A percentile compares a stretch with the other conserved stretches of the same genome.
phyloP scores from a whole-genome alignment of 805 yeast genomes.

The Saturnispora quitensis region DNA sequence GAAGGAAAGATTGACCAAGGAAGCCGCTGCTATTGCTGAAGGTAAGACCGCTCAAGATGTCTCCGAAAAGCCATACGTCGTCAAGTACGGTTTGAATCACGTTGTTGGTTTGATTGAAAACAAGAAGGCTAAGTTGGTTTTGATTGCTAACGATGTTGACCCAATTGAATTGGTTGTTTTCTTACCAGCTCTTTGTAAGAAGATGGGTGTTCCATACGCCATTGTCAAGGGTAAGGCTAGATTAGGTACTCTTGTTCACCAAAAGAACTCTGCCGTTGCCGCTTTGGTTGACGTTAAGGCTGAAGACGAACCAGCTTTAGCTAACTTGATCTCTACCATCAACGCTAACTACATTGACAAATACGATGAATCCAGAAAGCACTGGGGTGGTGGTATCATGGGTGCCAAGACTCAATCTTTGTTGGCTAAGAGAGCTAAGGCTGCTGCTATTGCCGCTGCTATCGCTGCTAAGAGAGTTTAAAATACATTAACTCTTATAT shows the following conservation, averaged over 20 bases:
- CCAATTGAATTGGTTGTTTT: slow-evolving; percentile 96
- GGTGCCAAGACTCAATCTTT: slow-evolving; percentile 90
- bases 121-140: slow-evolving; percentile 96
- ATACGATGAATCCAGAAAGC: slow-evolving; percentile 93
- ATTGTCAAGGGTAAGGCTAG: slow-evolving; percentile 98
- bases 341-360: slow-evolving; percentile 89
- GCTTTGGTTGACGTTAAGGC: slow-evolving; percentile 92
- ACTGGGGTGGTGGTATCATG: slow-evolving; percentile 99
- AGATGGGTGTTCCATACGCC: slow-evolving; percentile 99
- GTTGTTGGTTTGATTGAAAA: slow-evolving; percentile 94
- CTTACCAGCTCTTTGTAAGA: slow-evolving; percentile 98
- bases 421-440: slow-evolving; percentile 66
- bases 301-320: slow-evolving; percentile 92
- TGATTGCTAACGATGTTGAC: slow-evolving; percentile 98
- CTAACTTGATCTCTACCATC: slow-evolving; percentile 86
- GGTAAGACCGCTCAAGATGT: slow-evolving; percentile 96
- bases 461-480: slow-evolving; percentile 30
- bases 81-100: slow-evolving; percentile 98
- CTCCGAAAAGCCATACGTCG: slow-evolving; percentile 92
- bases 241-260: slow-evolving; percentile 94
- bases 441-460: slow-evolving; percentile 47
- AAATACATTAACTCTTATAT: slow-evolving; percentile 18
- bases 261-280: slow-evolving; percentile 95
- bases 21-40: slow-evolving; percentile 98
- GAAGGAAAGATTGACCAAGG: slow-evolving; percentile 98